Evolutionary conservation across 2,329 filamentous ascomycete species (phyloP), one percentile per base, ranked within the genome.

Genomic region (Akanthomyces dipterigenus): DNA sequence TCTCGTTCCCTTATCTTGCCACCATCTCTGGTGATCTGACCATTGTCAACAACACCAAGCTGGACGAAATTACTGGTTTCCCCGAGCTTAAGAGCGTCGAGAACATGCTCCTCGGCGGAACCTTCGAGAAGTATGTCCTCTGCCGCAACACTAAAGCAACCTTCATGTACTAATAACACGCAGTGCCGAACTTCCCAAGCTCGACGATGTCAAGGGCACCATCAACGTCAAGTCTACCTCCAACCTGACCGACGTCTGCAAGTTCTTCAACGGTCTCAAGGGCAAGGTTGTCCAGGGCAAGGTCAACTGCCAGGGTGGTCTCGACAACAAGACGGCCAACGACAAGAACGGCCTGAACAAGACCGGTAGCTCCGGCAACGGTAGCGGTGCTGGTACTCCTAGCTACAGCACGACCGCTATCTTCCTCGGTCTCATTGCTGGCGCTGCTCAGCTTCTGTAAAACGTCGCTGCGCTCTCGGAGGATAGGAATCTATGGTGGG

Each of bases 41-140:
- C 68, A 85, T 99, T 71, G 88, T 90, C 77, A 96, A 96, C 85
- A 97, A 98, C 87, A 90, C 91, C 64, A 79, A 80, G 61, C 83
- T 97, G 38, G 68, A 76, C 61, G 73, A 78, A 63, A 80, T 97
- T 61, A 76, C 83, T 65, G 85, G 85, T 38, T 89, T 98, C 77
- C 81, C 83, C 64, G 72, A 80, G 65, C 83, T 99, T 31, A 72
- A 83, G 71, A 83, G 79, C 60, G 85, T 97, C 63, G 83, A 81
- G 65, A 93, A 93, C 78, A 91, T 91, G 69, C 81, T 98, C 71
- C 88, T 91, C 74, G 87, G 87, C 69, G 95, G 95, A 70, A 89
- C 86, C 79, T 96, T 97, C 76, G 82, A 86, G 65, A 80, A 84
- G 91, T 96, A 82, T 81, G 90, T 84, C 3, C 3, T 24, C 20